Conservation (phyloP, 169 alveolate species). For the Eimeria acervulina region DNA sequence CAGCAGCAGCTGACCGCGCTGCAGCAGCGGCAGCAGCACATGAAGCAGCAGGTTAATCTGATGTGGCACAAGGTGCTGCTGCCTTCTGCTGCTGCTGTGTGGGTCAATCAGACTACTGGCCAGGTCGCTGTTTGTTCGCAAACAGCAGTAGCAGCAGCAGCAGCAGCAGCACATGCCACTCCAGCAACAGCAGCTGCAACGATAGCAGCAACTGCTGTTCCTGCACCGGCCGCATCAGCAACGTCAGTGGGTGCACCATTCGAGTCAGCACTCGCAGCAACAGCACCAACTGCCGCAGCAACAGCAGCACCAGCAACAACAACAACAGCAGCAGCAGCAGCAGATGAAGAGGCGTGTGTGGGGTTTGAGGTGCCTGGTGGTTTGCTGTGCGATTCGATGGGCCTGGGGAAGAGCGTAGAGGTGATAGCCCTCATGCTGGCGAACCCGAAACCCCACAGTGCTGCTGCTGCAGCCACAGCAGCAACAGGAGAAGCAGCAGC, state of each 20-base stretch:
- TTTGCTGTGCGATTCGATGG: conserved; percentile 84
- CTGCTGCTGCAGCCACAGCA: conserved; percentile 14
- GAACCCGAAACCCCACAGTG: neutral
- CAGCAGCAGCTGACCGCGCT: conserved; percentile 37
- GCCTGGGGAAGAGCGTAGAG: conserved; percentile 85
- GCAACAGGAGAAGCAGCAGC: neutral
- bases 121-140: conserved; percentile 7
- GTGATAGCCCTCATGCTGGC: conserved; percentile 68
- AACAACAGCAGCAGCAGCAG: neutral
- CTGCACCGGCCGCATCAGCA: conserved; percentile 28
- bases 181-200: neutral
- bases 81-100: conserved; percentile 60
- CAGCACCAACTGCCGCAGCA: neutral
- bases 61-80: conserved; percentile 26
- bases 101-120: conserved; percentile 59
- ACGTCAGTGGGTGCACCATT: neutral
- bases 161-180: neutral
- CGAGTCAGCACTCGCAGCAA: neutral
- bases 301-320: neutral
- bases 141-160: conserved; percentile 3
- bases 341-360: neutral
- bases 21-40: conserved; percentile 2
- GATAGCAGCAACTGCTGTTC: neutral
- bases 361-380: conserved; percentile 83
- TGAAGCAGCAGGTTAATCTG: conserved; percentile 49